Base-by-base conservation (phyloP, 352 stramenopile species). In the Pythium dissotocum region DNA sequence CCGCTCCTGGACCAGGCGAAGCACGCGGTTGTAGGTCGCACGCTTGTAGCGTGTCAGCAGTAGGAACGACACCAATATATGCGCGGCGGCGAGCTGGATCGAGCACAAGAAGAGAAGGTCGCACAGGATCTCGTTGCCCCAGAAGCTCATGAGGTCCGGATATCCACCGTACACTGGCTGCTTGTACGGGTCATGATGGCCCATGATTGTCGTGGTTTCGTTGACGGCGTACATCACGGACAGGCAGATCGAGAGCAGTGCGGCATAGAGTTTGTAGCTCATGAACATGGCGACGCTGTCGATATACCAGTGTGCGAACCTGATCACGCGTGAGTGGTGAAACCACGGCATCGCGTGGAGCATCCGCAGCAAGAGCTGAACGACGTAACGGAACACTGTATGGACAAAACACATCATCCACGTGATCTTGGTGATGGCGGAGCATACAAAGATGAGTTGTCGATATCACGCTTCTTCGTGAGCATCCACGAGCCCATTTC, bases 251-350 rank as follows among this genome's bases (percentile, higher is more conserved):
- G 69, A 86, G 0, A 87, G 75, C 54, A 87, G 62, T 4, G 85
- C 56, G 38, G 70, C 84, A 70, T 87, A 89, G 21, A 85, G 35
- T 55, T 84, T 83, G 63, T 84, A 89, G 53, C 67, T 85, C 46
- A 84, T 24, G 51, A 89, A 89, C 16, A 89, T 49, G 4, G 78
- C 55, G 13, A 62, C 74, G 0, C 67, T 65, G 57, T 89, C 78
- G 21, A 87, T 66, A 33, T 76, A 84, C 76, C 78, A 86, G 30
- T 82, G 48, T 4, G 10, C 3, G 12, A 55, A 55, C 21, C 48
- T 18, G 26, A 55, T 16, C 4, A 33, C 12, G 1, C 48, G 48
- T 18, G 48, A 55, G 21, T 55, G 4, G 24, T 55, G 53, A 4
- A 59, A 26, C 53, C 53, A 59, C 16, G 26, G 10, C n/a, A 59